Conservation (phyloP, 805 yeast species). For the Jamesozyma piceae region DNA sequence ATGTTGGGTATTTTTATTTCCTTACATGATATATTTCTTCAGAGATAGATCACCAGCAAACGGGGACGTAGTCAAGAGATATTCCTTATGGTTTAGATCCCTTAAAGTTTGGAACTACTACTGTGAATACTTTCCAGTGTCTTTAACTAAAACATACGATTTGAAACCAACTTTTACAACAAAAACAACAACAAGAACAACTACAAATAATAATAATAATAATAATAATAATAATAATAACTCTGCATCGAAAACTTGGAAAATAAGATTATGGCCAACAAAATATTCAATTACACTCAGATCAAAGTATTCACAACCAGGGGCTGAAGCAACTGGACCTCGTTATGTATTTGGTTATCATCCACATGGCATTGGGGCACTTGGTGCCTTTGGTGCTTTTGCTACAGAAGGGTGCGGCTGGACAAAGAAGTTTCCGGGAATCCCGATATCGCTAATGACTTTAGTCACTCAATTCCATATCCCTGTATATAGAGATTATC, state of each 20-base stretch:
- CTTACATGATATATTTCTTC: conserved; percentile 54
- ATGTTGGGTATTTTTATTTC: conserved; percentile 57
- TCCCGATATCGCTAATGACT: conserved; percentile 71
- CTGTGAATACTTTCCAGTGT: conserved; percentile 72
- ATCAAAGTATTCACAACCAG: background rate
- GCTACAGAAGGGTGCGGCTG: conserved; percentile 76
- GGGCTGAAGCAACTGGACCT: conserved; percentile 38
- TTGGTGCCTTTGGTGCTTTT: conserved; percentile 81
- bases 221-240: conserved; percentile 6
- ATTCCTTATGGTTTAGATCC: conserved; percentile 48
- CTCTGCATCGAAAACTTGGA: conserved; percentile 1
- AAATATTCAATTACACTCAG: conserved; percentile 9
- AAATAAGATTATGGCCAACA: conserved; percentile 18
- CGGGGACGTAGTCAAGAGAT: conserved; percentile 56
- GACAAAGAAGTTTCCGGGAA: conserved; percentile 67
- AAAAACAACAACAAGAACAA: conserved; percentile 6
- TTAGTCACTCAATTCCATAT: conserved; percentile 70
- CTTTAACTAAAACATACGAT: conserved; percentile 55
- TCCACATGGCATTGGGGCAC: conserved; percentile 92
- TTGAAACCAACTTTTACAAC: conserved; percentile 58
- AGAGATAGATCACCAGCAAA: conserved; percentile 62
- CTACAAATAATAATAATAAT: background rate
- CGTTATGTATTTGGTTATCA: conserved; percentile 85
- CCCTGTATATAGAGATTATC: conserved; percentile 82
- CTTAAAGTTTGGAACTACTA: conserved; percentile 59